phyloP scores from a whole-genome alignment of 2,329 filamentous ascomycete genomes.

The Falciphora oryzae region DNA sequence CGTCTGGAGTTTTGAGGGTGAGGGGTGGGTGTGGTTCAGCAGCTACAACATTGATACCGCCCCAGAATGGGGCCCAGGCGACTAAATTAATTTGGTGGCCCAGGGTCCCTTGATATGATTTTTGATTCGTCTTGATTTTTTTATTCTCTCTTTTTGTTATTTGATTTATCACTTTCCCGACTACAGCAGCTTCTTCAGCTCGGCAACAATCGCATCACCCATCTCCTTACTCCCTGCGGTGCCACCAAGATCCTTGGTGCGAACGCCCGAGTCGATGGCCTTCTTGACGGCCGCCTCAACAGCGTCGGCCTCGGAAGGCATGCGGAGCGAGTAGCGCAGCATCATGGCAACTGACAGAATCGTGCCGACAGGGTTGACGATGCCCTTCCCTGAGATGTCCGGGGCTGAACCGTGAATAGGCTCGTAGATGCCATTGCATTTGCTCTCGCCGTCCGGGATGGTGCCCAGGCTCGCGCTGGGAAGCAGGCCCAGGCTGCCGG shows the following conservation, averaged over 20 bases:
- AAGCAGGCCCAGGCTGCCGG: constrained; percentile 80
- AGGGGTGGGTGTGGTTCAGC: no score
- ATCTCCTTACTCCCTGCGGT: constrained; percentile 63
- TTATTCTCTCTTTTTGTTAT: constrained; percentile 5
- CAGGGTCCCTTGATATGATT: background rate
- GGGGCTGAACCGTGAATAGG: constrained; percentile 96
- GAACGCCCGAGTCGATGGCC: constrained; percentile 71
- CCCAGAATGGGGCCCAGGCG: background rate
- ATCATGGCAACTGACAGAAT: constrained; percentile 94
- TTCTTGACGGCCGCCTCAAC: constrained; percentile 77
- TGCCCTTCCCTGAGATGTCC: constrained; percentile 85
- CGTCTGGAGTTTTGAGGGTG: no score
- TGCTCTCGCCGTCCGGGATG: constrained; percentile 76
- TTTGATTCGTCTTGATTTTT: background rate
- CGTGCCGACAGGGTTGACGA: constrained; percentile 88
- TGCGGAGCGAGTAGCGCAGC: constrained; percentile 84
- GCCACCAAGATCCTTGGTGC: constrained; percentile 83
- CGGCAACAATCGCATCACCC: constrained; percentile 72
- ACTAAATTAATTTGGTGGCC: background rate
- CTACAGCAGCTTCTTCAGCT: constrained; percentile 65
- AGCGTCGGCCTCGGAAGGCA: constrained; percentile 68
- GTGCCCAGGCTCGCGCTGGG: constrained; percentile 84
- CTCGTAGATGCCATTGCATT: constrained; percentile 93
- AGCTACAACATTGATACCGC: no score
- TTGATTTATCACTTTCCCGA: constrained; percentile 3